These are phyloP conservation scores for Arabidopsis thaliana DNA, from an alignment of 345 rosid genomes.

Conservation along the genomic window DNA sequence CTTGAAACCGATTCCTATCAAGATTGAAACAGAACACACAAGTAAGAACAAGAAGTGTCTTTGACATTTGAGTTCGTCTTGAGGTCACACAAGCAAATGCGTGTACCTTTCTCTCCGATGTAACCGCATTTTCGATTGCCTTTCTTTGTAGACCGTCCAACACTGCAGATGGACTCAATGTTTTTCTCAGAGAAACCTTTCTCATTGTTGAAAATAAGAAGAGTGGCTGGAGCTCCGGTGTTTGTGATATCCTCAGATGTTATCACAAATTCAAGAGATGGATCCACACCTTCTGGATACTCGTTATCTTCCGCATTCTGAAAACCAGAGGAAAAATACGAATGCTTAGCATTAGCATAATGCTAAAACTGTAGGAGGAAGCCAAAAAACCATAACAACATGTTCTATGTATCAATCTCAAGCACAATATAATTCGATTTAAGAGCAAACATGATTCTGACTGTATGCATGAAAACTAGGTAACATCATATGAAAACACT, in stretches of 20 bases:
- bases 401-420: background rate
- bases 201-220: conserved; percentile 73
- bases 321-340: background rate
- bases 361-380: background rate
- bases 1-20: conserved; percentile 72
- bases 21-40: conserved; percentile 11
- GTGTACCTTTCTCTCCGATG: conserved; percentile 82
- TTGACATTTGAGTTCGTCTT: background rate
- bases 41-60: background rate
- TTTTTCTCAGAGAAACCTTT: conserved; percentile 64
- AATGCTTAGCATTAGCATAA: background rate
- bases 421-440: background rate
- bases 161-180: conserved; percentile 70
- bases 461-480: background rate
- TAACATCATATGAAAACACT: background rate
- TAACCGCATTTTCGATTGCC: conserved; percentile 66
- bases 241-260: conserved; percentile 73
- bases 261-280: conserved; percentile 73
- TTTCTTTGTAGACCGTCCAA: conserved; percentile 75
- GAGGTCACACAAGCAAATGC: background rate
- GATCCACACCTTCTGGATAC: conserved; percentile 62
- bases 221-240: conserved; percentile 70
- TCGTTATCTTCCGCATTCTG: conserved; percentile 86
- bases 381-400: background rate
- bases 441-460: background rate